Percentiles rank a stretch among this genome's conserved stretches.
Evolutionary conservation across 2,329 filamentous ascomycete species (phyloP).

Genomic region (Balansia obtecta): DNA sequence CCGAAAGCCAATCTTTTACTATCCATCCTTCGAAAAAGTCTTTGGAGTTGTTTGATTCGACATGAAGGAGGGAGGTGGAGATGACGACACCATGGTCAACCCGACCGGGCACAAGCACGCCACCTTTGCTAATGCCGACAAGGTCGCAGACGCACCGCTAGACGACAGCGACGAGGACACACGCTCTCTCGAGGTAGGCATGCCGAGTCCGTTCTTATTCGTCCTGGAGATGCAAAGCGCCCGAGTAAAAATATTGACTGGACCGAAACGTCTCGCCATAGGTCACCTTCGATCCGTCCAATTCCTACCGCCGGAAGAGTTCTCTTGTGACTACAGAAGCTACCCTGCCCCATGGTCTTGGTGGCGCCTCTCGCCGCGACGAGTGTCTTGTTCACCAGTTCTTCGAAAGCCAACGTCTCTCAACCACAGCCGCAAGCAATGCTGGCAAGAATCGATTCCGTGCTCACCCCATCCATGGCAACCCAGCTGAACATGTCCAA

Average conservation of each 20-base stretch:
- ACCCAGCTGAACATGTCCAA: constrained; percentile 7
- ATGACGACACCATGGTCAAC: constrained; percentile 9
- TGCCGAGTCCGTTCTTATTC: background rate
- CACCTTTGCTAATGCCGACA: constrained; percentile 12
- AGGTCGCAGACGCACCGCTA: background rate
- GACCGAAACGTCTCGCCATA: constrained; percentile 13
- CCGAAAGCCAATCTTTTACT: background rate
- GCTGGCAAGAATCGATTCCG: constrained; percentile 16
- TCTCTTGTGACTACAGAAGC: constrained; percentile 45
- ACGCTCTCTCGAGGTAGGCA: constrained; percentile 36
- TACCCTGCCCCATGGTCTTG: constrained; percentile 18
- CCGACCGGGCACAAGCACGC: constrained; percentile 11
- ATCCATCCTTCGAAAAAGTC: background rate
- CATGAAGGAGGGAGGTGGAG: constrained; percentile 10
- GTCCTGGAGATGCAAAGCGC: background rate
- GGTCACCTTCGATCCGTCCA: constrained; percentile 51
- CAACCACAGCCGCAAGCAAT: constrained; percentile 15
- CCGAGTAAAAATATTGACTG: background rate
- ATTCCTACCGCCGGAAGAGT: constrained; percentile 52
- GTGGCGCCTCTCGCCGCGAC: constrained; percentile 22
- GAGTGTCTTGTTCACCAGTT: constrained; percentile 56
- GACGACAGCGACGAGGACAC: constrained; percentile 33
- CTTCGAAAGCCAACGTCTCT: constrained; percentile 41
- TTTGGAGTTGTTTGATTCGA: background rate
- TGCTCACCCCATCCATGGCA: constrained; percentile 17